Conservation (phyloP, 1,284 basidiomycete species). For the Laetiporus sulphureus region DNA sequence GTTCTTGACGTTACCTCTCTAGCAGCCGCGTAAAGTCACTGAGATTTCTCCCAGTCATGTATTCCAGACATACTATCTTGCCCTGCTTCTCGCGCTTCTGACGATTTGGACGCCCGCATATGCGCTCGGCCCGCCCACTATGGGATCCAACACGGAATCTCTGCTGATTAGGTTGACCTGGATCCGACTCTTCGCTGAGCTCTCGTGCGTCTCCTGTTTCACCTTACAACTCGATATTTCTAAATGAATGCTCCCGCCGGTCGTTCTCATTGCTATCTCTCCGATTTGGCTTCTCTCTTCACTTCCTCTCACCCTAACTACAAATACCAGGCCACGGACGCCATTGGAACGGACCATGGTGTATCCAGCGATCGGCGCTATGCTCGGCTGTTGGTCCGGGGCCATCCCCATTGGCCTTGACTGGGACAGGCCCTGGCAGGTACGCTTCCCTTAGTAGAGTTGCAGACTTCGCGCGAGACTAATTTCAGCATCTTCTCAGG, state of each 20-base stretch:
- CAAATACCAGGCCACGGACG: slow-evolving; percentile 62
- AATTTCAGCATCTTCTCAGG: slow-evolving; percentile 32
- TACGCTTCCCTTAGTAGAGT: slow-evolving; percentile 28
- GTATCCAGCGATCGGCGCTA: slow-evolving; percentile 72
- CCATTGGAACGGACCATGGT: slow-evolving; percentile 71
- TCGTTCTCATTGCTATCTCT: slow-evolving; percentile 5
- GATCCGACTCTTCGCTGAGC: slow-evolving; percentile 73
- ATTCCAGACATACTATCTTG: slow-evolving; percentile 59
- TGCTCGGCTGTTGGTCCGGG: slow-evolving; percentile 75
- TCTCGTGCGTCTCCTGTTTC: slow-evolving; percentile 49
- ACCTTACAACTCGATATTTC: not conserved
- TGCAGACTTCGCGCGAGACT: not conserved
- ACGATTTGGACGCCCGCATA: slow-evolving; percentile 65
- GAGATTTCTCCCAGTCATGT: slow-evolving; percentile 38
- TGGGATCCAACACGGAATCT: slow-evolving; percentile 32
- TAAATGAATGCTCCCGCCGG: too few species aligned
- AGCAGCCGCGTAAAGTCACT: too few species aligned
- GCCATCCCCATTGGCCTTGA: slow-evolving; percentile 82
- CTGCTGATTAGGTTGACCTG: slow-evolving; percentile 49
- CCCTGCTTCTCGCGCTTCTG: slow-evolving; percentile 64
- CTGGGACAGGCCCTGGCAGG: slow-evolving; percentile 97
- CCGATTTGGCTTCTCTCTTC: too few species aligned
- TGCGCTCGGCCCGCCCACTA: slow-evolving; percentile 58
- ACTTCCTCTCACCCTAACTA: too few species aligned
- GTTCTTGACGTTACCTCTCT: too few species aligned